Evolutionary conservation across 768 basidiomycete genomes (phyloP).

Genomic region (Russula sp.): DNA sequence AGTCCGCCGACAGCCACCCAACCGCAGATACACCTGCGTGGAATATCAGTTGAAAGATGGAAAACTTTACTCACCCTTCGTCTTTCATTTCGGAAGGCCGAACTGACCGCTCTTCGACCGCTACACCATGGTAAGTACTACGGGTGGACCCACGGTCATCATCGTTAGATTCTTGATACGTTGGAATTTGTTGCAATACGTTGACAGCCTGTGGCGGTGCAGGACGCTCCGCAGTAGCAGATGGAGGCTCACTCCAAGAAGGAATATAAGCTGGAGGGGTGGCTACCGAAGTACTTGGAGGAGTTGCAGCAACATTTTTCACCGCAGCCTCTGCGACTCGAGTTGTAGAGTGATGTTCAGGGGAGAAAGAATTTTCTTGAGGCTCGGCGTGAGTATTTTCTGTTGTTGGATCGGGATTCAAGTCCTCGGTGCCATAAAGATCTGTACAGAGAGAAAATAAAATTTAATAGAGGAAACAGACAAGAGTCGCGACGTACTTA

Average conservation of each 20-base stretch:
- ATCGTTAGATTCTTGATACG: slow-evolving; percentile 26
- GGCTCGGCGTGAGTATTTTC: slow-evolving; percentile 31
- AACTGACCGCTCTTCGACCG: slow-evolving; percentile 56
- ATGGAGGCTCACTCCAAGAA: slow-evolving; percentile 25
- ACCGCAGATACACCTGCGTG: slow-evolving; percentile 23
- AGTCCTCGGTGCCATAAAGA: slow-evolving; percentile 62
- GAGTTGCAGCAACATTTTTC: neutral
- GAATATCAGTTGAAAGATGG: slow-evolving; percentile 32
- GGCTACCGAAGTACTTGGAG: neutral
- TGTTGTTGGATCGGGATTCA: slow-evolving; percentile 48
- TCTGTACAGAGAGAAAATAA: slow-evolving; percentile 33
- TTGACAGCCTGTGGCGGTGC: slow-evolving; percentile 4
- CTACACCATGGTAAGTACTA: slow-evolving; percentile 36
- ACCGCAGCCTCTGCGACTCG: slow-evolving; percentile 4
- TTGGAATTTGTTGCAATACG: slow-evolving; percentile 30
- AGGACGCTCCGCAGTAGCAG: slow-evolving; percentile 5
- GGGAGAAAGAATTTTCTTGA: slow-evolving; percentile 19
- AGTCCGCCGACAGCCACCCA: slow-evolving; percentile 26
- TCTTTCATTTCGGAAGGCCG: slow-evolving; percentile 91
- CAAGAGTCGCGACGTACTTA: slow-evolving; percentile 38
- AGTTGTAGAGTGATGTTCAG: slow-evolving; percentile 18
- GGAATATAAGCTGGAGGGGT: slow-evolving; percentile 20
- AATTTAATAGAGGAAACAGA: neutral
- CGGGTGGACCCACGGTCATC: slow-evolving; percentile 35
- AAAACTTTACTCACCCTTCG: slow-evolving; percentile 75